Base-by-base conservation (phyloP, 2,329 filamentous ascomycete species). In the Didymella sp. region DNA sequence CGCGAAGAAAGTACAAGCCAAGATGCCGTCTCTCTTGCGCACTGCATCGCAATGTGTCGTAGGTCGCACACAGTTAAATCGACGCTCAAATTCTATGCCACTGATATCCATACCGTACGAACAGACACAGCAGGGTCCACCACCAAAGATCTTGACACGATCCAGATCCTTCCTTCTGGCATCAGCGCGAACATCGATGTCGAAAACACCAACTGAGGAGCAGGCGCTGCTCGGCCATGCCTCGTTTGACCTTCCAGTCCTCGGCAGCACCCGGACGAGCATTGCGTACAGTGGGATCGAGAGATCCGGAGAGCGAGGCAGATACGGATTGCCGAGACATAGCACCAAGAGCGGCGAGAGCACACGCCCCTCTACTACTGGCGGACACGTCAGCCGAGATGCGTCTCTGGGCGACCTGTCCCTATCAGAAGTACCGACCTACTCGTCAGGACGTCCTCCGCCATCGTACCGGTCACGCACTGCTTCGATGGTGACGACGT, bases 401-500 rank as follows among this genome's bases (percentile, higher is more conserved):
- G 68, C 69, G 28, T 75, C 72, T 0, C 63, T 72, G 60, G 70
- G 70, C 19, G 68, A 70, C 31, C 44, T 74, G 11, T 74, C 73
- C 1, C 47, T 74, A 7, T 75, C 73, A 1, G 72, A 74, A 45
- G 66, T 67, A 2, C 72, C 73, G 0, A 72, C 72, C 0, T 75
- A 74, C 59, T 70, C 61, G 40, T 67, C 73, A 0, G 72, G 72
- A 17, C 61, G 53, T 11, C 66, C 66, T 21, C 73, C 72, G 9
- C 73, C 73, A n/a, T 72, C 73, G 0, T 75, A 75, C 51, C 66
- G 66, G 21, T 74, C 73, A 13, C 69, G 63, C 2, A 60, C 71
- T 7, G 67, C 56, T 3, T 75, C 73, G n/a, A 55, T 70, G 2
- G 55, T 67, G 40, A 69, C 69, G 3, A 73, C 68, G 7, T 75